Evolutionary conservation across 1,284 basidiomycete genomes (phyloP).

Genomic region (Sporisorium iseilematis-ciliati): DNA sequence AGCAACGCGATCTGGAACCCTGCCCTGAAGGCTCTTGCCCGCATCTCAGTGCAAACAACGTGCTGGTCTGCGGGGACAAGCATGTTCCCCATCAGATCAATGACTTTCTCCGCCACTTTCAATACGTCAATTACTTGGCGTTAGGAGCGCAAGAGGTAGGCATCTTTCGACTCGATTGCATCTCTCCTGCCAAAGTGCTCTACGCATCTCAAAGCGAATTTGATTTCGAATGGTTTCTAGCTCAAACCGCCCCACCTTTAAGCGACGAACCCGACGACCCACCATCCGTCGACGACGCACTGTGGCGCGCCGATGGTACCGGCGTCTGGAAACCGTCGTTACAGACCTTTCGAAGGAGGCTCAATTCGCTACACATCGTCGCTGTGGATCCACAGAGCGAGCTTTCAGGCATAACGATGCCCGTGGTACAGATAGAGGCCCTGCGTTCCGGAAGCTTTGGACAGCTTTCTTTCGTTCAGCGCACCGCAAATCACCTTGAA

Average conservation of each 20-base stretch:
- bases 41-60: background rate
- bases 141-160: conserved; percentile 6
- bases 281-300: background rate
- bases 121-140: conserved; percentile 32
- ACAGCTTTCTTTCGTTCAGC: background rate
- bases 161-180: background rate
- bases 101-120: conserved; percentile 23
- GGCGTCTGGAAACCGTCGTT: conserved; percentile 9
- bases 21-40: background rate
- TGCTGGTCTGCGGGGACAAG: background rate
- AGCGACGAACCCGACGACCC: background rate
- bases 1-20: background rate
- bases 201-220: background rate
- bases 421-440: conserved; percentile 24
- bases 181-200: conserved; percentile 17
- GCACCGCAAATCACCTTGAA: background rate
- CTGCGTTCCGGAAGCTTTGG: conserved; percentile 43
- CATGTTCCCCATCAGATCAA: background rate
- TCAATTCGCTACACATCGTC: conserved; percentile 20
- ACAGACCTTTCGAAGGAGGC: conserved; percentile 6
- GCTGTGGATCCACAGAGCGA: conserved; percentile 27
- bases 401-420: conserved; percentile 48
- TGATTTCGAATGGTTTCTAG: background rate
- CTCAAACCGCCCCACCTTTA: background rate
- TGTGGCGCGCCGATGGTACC: conserved; percentile 11